Evolutionary conservation across 768 basidiomycete species (phyloP), one percentile per base, ranked within the genome.

Genomic region (Boletus reticulatus): DNA sequence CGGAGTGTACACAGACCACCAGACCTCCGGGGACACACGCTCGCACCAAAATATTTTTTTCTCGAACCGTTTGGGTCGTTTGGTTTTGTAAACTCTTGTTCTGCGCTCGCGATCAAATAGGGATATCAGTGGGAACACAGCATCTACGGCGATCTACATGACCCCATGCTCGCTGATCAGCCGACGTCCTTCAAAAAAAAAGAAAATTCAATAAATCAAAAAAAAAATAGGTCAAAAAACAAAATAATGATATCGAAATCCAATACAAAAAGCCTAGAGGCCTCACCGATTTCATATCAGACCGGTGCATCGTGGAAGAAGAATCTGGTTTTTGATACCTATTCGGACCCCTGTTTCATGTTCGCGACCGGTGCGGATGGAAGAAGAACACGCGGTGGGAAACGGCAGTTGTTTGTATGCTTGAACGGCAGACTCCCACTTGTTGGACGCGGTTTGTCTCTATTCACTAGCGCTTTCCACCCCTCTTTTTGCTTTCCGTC

Each of bases 281-380:
- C 46, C 59, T 41, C 53, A 45, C 53, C 32, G 46, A 61, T 67
- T 61, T 65, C 57, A 66, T 66, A 62, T 65, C 50, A 43, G 56
- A 45, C 22, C 22, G 17, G 20, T 12, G 20, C 24, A 44, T 58
- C 48, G 37, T 62, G 50, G 44, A 58, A 55, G 39, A 47, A 47
- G 37, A 34, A 48, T 50, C 16, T 8, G 6, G 24, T 37, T 56
- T 29, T 36, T n/a, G 22, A 44, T n/a, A 36, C 31, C 29, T 36
- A 37, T 36, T 50, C 41, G 20, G 42, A 38, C 55, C 60, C 65
- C 51, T 53, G 62, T 67, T 67, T 67, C 62, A 62, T 44, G 39
- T 52, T 47, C 55, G 39, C 57, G 59, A 43, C 54, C 44, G 47
- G 50, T 39, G 41, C 27, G 55, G 44, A 46, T 43, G 8, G 9